Conservation (phyloP, 768 basidiomycete genomes). For the Atractiella rhizophila region DNA sequence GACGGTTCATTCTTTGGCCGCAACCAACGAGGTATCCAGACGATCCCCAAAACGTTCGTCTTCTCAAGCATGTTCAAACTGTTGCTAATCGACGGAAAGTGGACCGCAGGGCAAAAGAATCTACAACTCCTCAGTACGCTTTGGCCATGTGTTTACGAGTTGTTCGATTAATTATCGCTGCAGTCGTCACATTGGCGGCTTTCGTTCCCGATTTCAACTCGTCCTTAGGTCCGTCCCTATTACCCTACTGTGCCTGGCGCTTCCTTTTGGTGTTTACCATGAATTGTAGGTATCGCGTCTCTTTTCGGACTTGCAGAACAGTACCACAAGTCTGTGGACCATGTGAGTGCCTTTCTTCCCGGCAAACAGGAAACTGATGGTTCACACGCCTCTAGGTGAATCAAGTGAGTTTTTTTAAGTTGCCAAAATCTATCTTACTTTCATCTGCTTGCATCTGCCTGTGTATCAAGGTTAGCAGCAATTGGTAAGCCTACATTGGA, state of each 20-base stretch:
- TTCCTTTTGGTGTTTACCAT: too few species aligned
- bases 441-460: too few species aligned
- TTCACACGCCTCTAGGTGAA: too few species aligned
- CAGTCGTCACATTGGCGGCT: conserved; percentile 30
- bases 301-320: conserved; percentile 36
- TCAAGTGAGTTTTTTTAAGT: conserved; percentile 24
- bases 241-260: too few species aligned
- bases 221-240: conserved; percentile 38
- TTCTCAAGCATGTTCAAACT: not conserved
- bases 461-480: too few species aligned
- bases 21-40: conserved; percentile 37
- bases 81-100: conserved; percentile 21
- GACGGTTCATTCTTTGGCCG: conserved; percentile 40
- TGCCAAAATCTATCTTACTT: too few species aligned
- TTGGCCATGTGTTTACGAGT: not conserved
- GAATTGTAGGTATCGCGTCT: too few species aligned
- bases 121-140: conserved; percentile 33
- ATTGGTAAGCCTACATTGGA: too few species aligned
- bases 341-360: conserved; percentile 38
- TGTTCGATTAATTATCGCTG: too few species aligned
- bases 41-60: conserved; percentile 38
- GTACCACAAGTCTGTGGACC: conserved; percentile 32
- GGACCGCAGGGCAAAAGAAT: conserved; percentile 32
- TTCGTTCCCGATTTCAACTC: conserved; percentile 45
- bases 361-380: too few species aligned